Conservation (phyloP, 768 basidiomycete genomes). For the Botryobasidium botryosum region DNA sequence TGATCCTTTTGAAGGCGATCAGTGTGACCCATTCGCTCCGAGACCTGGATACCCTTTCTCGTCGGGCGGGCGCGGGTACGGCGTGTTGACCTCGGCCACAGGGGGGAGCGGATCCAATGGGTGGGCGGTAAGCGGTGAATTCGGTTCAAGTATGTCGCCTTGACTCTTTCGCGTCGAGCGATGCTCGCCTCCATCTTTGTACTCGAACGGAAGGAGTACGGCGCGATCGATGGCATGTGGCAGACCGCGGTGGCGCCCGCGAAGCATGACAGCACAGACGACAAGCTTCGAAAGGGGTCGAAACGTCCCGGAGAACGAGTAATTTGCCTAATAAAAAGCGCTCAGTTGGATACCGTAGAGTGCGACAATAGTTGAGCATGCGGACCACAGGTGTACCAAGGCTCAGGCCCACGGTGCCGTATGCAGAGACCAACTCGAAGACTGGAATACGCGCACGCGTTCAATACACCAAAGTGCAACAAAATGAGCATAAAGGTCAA, state of each 20-base stretch:
- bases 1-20: no score
- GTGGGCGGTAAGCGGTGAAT: no score
- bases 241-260: slow-evolving; percentile 78
- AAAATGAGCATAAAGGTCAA: slow-evolving; percentile 17
- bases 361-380: not conserved
- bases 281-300: slow-evolving; percentile 74
- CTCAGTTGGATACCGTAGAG: slow-evolving; percentile 9
- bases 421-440: slow-evolving; percentile 78
- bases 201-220: slow-evolving; percentile 60
- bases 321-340: slow-evolving; percentile 43
- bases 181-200: no score
- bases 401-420: slow-evolving; percentile 79
- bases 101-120: no score
- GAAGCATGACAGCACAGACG: slow-evolving; percentile 76
- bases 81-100: no score
- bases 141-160: no score
- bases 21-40: no score
- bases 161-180: no score
- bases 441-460: slow-evolving; percentile 22
- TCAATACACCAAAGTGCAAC: not conserved
- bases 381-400: slow-evolving; percentile 70
- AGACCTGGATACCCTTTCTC: no score
- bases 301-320: slow-evolving; percentile 65
- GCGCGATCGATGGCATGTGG: slow-evolving; percentile 82
- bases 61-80: no score